phyloP scores from a whole-genome alignment of 768 basidiomycete genomes.

The Kwoniella europaea region DNA sequence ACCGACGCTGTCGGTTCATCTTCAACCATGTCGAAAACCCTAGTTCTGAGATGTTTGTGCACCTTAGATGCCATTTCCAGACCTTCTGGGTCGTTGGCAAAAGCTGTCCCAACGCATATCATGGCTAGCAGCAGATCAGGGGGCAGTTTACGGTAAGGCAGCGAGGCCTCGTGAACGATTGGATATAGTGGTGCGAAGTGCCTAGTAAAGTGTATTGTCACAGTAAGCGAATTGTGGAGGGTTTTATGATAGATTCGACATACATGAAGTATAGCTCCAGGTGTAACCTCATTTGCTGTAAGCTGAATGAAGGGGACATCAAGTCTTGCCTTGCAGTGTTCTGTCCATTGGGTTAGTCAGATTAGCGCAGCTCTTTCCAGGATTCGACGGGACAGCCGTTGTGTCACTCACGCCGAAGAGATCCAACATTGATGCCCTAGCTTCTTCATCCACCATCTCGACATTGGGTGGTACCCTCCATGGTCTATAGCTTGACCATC shows the following conservation, averaged over 20 bases:
- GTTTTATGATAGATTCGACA: background rate
- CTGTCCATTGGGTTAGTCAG: background rate
- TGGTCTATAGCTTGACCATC: background rate
- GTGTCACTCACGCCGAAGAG: constrained; percentile 26
- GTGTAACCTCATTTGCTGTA: constrained; percentile 27
- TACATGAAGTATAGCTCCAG: constrained; percentile 35
- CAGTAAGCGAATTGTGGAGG: no score
- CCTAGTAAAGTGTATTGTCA: background rate
- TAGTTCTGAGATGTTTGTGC: constrained; percentile 20
- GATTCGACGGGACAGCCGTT: background rate
- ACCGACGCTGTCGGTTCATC: constrained; percentile 26
- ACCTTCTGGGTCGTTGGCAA: constrained; percentile 25
- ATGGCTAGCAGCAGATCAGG: constrained; percentile 29
- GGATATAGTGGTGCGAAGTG: constrained; percentile 36
- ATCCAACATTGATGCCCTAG: constrained; percentile 15
- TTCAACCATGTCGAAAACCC: constrained; percentile 33
- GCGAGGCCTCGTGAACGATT: constrained; percentile 30
- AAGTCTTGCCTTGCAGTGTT: background rate
- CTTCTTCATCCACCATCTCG: constrained; percentile 18
- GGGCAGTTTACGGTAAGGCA: constrained; percentile 24
- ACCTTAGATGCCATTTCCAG: constrained; percentile 21
- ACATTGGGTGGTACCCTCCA: background rate
- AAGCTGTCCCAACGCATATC: constrained; percentile 30
- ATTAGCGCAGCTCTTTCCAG: background rate
- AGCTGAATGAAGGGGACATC: constrained; percentile 15